Percentiles rank a stretch among this genome's conserved stretches.
Conservation (phyloP, 208 protist genomes). For the Leishmania braziliensis region DNA sequence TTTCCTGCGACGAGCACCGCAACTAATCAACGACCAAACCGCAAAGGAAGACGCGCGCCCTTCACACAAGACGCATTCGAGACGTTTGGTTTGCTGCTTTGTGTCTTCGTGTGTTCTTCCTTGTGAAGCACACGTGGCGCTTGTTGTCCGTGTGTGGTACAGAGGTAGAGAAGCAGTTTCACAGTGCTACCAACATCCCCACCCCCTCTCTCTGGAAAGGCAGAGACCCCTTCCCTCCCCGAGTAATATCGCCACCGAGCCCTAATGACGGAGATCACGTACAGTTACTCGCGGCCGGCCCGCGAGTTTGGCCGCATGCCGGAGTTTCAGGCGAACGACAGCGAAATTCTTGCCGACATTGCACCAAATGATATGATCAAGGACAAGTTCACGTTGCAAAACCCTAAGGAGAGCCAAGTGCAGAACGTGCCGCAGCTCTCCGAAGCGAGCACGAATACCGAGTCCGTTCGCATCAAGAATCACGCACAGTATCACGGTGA, state of each 20-base stretch:
- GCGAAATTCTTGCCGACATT: slow-evolving; percentile 90
- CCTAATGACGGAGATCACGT: slow-evolving; percentile 91
- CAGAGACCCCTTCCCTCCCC: not conserved
- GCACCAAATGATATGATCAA: slow-evolving; percentile 76
- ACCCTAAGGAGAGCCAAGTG: slow-evolving; percentile 88
- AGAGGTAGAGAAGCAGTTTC: not conserved
- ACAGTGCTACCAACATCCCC: not conserved
- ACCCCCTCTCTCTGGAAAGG: not conserved
- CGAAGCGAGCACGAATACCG: slow-evolving; percentile 95
- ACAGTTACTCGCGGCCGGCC: slow-evolving; percentile 91
- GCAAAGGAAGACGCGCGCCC: not conserved
- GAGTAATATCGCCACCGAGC: not conserved
- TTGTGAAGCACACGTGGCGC: not conserved
- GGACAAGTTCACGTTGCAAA: slow-evolving; percentile 76
- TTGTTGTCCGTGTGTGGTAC: not conserved
- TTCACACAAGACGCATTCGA: not conserved
- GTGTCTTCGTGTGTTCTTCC: not conserved
- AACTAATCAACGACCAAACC: not conserved
- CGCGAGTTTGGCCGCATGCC: slow-evolving; percentile 93
- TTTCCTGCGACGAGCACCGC: not conserved
- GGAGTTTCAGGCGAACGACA: slow-evolving; percentile 93
- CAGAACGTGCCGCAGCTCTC: slow-evolving; percentile 93
- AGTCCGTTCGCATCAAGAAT: slow-evolving; percentile 88
- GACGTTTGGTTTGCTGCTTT: not conserved
- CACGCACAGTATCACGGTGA: slow-evolving; percentile 95